A percentile compares a stretch with the other conserved stretches of the same genome.
Evolutionary conservation across 2,329 filamentous ascomycete species (phyloP).

Genomic region (Hymenoscyphus linearis): DNA sequence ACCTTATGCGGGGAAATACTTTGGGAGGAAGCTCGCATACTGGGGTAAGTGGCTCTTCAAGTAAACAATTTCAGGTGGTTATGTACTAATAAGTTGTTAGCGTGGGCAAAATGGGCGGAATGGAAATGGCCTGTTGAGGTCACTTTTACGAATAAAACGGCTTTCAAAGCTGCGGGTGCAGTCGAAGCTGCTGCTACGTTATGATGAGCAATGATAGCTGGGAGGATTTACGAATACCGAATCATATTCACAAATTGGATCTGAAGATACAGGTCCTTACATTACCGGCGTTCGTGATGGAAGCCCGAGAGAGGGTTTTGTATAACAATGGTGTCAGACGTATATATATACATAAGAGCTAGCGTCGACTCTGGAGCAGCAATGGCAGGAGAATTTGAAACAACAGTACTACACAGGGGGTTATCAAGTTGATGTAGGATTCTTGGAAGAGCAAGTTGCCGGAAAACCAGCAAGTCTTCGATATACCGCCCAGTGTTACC

Average conservation of each 20-base stretch:
- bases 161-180: constrained; percentile 58
- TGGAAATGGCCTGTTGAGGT: constrained; percentile 87
- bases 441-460: background rate
- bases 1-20: constrained; percentile 89
- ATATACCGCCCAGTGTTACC: no score
- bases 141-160: constrained; percentile 54
- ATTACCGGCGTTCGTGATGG: background rate
- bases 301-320: background rate
- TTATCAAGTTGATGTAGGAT: background rate
- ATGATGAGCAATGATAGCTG: constrained; percentile 6
- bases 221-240: background rate
- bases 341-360: background rate
- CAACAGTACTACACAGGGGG: background rate
- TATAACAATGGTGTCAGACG: background rate
- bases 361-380: background rate
- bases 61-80: background rate
- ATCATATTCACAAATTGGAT: background rate
- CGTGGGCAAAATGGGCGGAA: constrained; percentile 90
- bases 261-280: background rate
- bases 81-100: constrained; percentile 40
- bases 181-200: constrained; percentile 48
- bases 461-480: background rate
- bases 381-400: background rate
- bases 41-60: constrained; percentile 64
- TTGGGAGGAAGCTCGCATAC: constrained; percentile 91